Percentiles rank a stretch among this genome's conserved stretches.
phyloP scores from a whole-genome alignment of 2,329 filamentous ascomycete species.

The Plenodomus lindquistii region DNA sequence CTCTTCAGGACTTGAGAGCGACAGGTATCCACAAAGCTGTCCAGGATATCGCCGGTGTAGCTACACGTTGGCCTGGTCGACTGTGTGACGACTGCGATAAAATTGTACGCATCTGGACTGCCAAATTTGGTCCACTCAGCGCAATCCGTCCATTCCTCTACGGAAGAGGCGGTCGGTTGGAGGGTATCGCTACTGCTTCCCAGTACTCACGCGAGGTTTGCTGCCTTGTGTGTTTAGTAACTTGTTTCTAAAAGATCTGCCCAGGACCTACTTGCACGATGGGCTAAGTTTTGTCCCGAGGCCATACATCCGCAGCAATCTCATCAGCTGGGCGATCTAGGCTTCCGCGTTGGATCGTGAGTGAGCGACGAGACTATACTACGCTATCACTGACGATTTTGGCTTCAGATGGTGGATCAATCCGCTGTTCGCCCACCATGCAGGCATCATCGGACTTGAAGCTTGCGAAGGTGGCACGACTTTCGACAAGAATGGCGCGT shows the following conservation, averaged over 20 bases:
- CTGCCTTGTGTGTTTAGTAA: not conserved
- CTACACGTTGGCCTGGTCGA: conserved; percentile 52
- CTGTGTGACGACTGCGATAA: conserved; percentile 52
- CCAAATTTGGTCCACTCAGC: conserved; percentile 44
- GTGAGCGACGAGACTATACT: conserved; percentile 11
- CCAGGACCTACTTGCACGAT: conserved; percentile 40
- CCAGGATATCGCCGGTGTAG: conserved; percentile 48
- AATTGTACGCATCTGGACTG: conserved; percentile 46
- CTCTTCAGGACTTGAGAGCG: conserved; percentile 43
- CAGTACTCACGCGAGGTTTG: conserved; percentile 47
- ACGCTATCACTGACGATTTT: conserved; percentile 5
- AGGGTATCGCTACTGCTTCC: conserved; percentile 45
- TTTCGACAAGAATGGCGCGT: conserved; percentile 48
- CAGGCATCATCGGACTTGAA: conserved; percentile 52
- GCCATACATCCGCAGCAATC: conserved; percentile 35
- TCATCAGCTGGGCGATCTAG: conserved; percentile 46
- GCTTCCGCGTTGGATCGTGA: conserved; percentile 53
- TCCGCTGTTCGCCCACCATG: conserved; percentile 51
- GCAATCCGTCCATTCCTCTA: conserved; percentile 47
- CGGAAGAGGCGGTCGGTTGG: conserved; percentile 48
- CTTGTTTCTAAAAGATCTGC: conserved; percentile 1
- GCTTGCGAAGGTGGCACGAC: conserved; percentile 50
- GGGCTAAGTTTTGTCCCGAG: conserved; percentile 37
- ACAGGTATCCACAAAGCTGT: conserved; percentile 54
- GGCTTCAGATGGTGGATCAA: conserved; percentile 55